Evolutionary conservation across 2,329 filamentous ascomycete genomes (phyloP), one percentile per base, ranked within the genome.

Genomic region (Beauveria rudraprayagi): DNA sequence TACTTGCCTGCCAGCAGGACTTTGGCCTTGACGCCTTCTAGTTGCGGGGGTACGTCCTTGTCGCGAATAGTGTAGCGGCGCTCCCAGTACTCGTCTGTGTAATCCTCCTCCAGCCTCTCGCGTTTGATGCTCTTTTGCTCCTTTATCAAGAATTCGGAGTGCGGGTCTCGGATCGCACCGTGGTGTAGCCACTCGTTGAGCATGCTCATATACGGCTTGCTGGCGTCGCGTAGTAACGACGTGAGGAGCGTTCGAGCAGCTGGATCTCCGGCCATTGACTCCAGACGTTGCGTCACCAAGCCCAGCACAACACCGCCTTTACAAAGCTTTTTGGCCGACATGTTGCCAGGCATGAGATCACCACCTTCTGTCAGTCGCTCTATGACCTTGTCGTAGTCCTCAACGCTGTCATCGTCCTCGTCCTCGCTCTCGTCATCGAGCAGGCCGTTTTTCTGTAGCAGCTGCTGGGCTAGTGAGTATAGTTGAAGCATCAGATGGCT

Each of bases 31-130:
- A 97, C 89, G 30, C 84, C 86, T 70, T 94, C 89, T 5, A 99
- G 83, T 71, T 99, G 94, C 9, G 93, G 92, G 3, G 94, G 94
- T 1, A 97, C 87, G 63, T 96, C 90, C 54, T 91, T 86, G 63
- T 96, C 91, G 62, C 94, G 88, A 64, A 99, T 89, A 5, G 94
- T 97, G 71, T 99, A 99, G 65, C 94, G 84, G 70, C 96, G 91
- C 72, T 99, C 94, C 94, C 94, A 99, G 73, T 99, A 99, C 70
- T 99, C 94, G 72, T 99, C 94, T 0, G 93, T 99, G 70, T 97
- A 99, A 72, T 99, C 94, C 70, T 96, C 88, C 70, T 97, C 92
- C 3, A 99, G 78, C 62, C 90, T 84, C 72, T 97, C 94, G 46
- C 94, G 85, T 62, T 89, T 88, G 67, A 99, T 97, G 69, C 92